Evolutionary conservation across 1,284 basidiomycete genomes (phyloP), one percentile per base, ranked within the genome.

Genomic region (Cryptococcus amylolentus): DNA sequence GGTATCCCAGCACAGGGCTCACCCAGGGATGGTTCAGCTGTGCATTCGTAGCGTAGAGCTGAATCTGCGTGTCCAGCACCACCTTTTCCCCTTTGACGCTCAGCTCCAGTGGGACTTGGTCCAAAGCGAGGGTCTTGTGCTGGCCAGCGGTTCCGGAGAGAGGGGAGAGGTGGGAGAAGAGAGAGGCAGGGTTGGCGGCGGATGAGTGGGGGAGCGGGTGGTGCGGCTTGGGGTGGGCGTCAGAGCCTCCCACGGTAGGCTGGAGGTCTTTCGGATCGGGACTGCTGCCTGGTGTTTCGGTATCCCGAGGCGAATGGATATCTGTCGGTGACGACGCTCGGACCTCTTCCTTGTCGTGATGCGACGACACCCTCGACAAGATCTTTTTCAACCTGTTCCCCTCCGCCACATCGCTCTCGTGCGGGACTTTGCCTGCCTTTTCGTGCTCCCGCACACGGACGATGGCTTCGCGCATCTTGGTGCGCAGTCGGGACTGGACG

Each of bases 21-120:
- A 96, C 85, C 56, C 92, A 84, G 2, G 95, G 94, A 75, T 96
- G 91, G 16, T 76, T 80, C 5, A 97, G 72, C 67, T 95, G 83
- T 56, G 83, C 86, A 70, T 98, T 98, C 49, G 86, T 87, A 1
- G 90, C 83, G 70, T 98, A 98, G 50, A 96, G 79, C 60, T 98
- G 94, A 16, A 97, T 81, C 75, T 97, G 94, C 20, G 71, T 73
- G 51, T 76, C 71, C 46, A 78, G 62, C 2, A 60, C 52, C 4
- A 73, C 62, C 8, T 63, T 47, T 42, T 73, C 52, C 0, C 58
- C 65, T 28, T 67, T 52, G 3, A 70, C 65, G 2, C 59, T 40
- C 16, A 72, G 56, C 6, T 58, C 55, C 7, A 76, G 55, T 0
- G 71, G 66, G 23, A 58, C 60, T 26, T 67, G 55, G 26, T 64